Evolutionary conservation across 2,329 filamentous ascomycete genomes (phyloP), one percentile per base, ranked within the genome.

Genomic region (Penicillium sp.): DNA sequence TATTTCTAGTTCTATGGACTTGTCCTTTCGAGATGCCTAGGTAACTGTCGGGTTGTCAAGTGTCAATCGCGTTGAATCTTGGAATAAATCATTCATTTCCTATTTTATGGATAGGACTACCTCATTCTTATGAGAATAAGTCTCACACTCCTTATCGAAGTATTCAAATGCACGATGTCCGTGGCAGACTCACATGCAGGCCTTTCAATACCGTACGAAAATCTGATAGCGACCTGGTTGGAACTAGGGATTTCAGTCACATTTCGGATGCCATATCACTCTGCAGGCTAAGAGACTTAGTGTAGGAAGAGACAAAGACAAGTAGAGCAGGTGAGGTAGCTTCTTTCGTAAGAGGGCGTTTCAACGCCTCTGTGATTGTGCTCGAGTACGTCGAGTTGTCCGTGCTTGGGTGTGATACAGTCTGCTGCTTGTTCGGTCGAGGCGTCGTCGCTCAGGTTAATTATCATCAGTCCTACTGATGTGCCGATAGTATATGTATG

Each of bases 11-110:
- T 45, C 19, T 42, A 17, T 29, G 19, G 31, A 27, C 27, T 46
- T 50, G 23, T 13, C 43, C 7, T 10, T 29, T 56, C 19, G 19
- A 49, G 23, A 47, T 59, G 50, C 59, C 62, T 65, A 64, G 57
- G 61, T 19, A 48, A 54, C 12, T 45, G 6, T 40, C 50, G 21
- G 38, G 23, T 49, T n/a, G 23, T 25, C n/a, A 9, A 40, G 8
- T 35, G 19, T 35, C 4, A 48, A 4, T 13, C 8, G 0, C 2
- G 3, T 35, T 35, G 1, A 12, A 15, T 2, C 4, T 19, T 23
- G 8, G 6, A 6, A 35, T 8, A 8, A 45, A 45, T n/a, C 23
- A 27, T 45, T 27, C 9, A n/a, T 7, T 45, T 27, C 15, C 5
- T 27, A 12, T 6, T 27, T 1, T n/a, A 27, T 27, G 2, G 5